Conservation (phyloP, 352 stramenopile species). For the Pelagophyceae sp. region DNA sequence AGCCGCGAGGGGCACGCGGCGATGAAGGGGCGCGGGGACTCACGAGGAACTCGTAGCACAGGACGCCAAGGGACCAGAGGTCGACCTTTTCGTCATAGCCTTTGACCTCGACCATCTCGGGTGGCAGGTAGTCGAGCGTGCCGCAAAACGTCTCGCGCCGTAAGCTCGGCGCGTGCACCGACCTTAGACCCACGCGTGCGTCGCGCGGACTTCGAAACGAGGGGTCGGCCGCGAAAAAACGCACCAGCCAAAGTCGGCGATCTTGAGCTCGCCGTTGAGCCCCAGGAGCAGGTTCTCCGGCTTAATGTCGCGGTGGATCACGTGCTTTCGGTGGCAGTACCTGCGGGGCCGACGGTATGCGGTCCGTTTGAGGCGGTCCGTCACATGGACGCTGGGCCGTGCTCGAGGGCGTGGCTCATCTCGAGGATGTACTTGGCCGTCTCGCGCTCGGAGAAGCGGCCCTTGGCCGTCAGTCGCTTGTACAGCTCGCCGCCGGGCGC, state of each 20-base stretch:
- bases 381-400: no score
- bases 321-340: constrained; percentile 98
- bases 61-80: constrained; percentile 93
- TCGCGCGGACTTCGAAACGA: no score
- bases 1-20: no score
- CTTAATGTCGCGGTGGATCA: constrained; percentile 99
- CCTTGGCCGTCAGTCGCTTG: constrained; percentile 83
- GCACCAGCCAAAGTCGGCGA: constrained; percentile 99
- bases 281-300: constrained; percentile 96
- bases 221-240: no score
- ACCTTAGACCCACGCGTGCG: no score
- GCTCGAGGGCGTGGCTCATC: constrained; percentile 76
- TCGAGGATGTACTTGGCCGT: constrained; percentile 88
- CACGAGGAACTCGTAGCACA: constrained; percentile 20
- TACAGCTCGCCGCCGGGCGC: constrained; percentile 94
- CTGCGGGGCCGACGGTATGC: no score
- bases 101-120: constrained; percentile 97
- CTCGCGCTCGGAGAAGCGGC: constrained; percentile 79
- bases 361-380: no score
- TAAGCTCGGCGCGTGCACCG: constrained; percentile 91
- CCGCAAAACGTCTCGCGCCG: constrained; percentile 95
- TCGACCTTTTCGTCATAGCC: constrained; percentile 96
- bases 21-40: no score
- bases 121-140: constrained; percentile 96
- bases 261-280: constrained; percentile 90